A percentile compares a stretch with the other conserved stretches of the same genome.
Evolutionary conservation across 73 alveolate genomes (phyloP).

Genomic region (Paramecium bursaria): DNA sequence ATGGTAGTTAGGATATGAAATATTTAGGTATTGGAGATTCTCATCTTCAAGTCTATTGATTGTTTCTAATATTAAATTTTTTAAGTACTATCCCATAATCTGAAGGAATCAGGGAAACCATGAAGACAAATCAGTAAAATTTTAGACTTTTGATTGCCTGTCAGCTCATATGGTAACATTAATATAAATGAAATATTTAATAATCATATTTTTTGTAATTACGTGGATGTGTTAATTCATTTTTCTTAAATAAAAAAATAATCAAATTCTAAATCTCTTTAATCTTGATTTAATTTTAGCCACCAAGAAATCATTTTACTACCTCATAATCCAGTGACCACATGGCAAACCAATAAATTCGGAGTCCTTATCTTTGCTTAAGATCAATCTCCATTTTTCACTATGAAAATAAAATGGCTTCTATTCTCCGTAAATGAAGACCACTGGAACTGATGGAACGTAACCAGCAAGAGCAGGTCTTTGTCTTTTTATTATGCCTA

Average conservation of each 20-base stretch:
- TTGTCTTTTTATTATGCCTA: background rate
- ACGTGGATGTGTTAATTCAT: too few relatives aligned
- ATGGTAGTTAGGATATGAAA: constrained; percentile 64
- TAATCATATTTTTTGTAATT: too few relatives aligned
- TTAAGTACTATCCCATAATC: constrained; percentile 59
- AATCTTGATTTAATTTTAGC: constrained; percentile 32
- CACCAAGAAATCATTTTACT: constrained; percentile 11
- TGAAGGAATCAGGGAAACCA: constrained; percentile 66
- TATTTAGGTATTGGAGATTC: constrained; percentile 23
- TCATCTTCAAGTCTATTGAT: constrained; percentile 4
- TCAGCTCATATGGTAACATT: constrained; percentile 67
- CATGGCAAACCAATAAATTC: constrained; percentile 38
- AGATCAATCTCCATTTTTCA: constrained; percentile 54
- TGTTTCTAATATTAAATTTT: background rate
- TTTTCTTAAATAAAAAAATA: background rate
- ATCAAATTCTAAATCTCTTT: constrained; percentile 29
- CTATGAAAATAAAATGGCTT: constrained; percentile 65
- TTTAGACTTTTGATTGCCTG: constrained; percentile 63
- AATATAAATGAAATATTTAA: too few relatives aligned
- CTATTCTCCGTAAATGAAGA: constrained; percentile 60
- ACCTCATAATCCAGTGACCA: constrained; percentile 61
- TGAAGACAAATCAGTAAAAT: constrained; percentile 53
- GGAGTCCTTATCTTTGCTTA: constrained; percentile 27
- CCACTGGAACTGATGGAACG: constrained; percentile 60
- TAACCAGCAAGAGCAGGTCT: constrained; percentile 5